Evolutionary conservation across 1,139 yeast species (phyloP).

Genomic region (Diutina siamensis): DNA sequence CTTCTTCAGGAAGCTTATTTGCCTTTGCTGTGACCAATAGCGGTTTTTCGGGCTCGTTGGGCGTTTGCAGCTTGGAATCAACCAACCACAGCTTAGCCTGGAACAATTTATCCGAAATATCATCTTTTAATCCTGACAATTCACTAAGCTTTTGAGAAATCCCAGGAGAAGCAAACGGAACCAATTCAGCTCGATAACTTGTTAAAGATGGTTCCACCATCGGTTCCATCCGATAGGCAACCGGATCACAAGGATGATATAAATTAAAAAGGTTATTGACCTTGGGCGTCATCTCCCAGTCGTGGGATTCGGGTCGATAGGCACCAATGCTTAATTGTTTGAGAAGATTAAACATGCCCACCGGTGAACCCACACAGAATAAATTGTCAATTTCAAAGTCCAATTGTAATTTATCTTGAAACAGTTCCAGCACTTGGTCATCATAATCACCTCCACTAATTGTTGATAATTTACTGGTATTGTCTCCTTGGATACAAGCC

Average conservation of each 20-base stretch:
- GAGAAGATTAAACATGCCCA: constrained; percentile 72
- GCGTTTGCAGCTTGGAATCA: no score
- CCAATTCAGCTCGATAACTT: constrained; percentile 44
- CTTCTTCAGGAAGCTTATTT: neutral
- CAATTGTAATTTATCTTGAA: constrained; percentile 20
- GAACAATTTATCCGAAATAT: neutral
- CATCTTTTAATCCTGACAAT: neutral
- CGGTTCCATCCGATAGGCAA: constrained; percentile 82
- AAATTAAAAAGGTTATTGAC: constrained; percentile 59
- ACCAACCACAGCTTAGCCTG: constrained; percentile 1
- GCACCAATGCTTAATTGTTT: constrained; percentile 39
- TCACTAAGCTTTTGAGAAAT: neutral
- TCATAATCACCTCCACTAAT: neutral
- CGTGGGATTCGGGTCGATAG: neutral
- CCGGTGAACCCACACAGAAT: constrained; percentile 83
- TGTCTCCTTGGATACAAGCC: constrained; percentile 43
- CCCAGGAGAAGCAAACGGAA: constrained; percentile 34
- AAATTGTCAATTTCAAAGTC: constrained; percentile 64
- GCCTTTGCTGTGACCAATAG: neutral
- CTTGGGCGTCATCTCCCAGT: constrained; percentile 29
- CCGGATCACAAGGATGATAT: constrained; percentile 84
- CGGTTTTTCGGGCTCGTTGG: no score
- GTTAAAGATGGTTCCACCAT: constrained; percentile 47
- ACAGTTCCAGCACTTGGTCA: neutral
- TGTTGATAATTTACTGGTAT: constrained; percentile 6